phyloP scores from a whole-genome alignment of 139 green algal genomes.

The Dunaliella primolecta region DNA sequence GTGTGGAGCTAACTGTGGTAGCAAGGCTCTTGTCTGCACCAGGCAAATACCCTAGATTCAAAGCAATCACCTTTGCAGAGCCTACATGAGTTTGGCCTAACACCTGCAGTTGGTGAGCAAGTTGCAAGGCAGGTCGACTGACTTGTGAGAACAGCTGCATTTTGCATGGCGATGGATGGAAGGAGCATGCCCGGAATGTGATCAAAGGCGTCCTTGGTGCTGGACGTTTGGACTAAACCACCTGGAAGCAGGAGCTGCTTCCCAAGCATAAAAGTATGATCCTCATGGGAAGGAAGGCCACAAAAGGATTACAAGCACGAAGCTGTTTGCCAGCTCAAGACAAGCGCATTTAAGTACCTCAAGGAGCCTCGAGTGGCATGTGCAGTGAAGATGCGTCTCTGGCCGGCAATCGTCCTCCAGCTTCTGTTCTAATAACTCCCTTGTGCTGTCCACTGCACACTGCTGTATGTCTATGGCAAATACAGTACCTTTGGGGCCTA shows the following conservation, averaged over 20 bases:
- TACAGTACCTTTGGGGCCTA: background rate
- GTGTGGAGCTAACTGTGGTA: background rate
- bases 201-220: too few relatives aligned
- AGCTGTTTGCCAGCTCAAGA: too few relatives aligned
- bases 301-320: background rate
- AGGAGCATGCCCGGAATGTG: too few relatives aligned
- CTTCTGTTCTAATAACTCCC: background rate
- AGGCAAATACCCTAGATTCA: background rate
- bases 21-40: background rate
- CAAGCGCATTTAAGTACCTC: background rate
- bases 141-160: background rate
- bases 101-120: background rate
- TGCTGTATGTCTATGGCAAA: background rate
- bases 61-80: background rate
- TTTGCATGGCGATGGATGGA: too few relatives aligned
- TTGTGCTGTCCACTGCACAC: background rate
- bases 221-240: background rate
- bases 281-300: background rate
- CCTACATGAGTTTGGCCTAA: background rate
- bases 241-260: background rate
- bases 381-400: background rate
- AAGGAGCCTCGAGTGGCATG: background rate
- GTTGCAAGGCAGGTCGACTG: background rate
- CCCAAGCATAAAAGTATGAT: background rate
- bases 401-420: background rate